Evolutionary conservation across 495 filamentous ascomycete species (phyloP).

Genomic region (Collariella sp.): DNA sequence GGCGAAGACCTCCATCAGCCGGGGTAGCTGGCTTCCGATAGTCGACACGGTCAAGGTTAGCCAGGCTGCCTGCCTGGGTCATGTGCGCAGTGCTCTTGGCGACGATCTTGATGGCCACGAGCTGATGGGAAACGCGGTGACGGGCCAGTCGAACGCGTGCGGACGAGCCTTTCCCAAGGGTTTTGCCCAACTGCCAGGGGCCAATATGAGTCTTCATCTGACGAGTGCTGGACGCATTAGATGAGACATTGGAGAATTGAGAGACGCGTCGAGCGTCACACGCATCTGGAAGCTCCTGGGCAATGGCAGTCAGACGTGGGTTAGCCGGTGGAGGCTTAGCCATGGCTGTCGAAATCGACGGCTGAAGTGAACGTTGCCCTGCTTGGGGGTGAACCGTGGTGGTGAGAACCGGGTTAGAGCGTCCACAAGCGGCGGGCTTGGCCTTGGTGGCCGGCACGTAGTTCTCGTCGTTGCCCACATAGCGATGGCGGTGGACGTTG

Average conservation of each 20-base stretch:
- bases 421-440: slow-evolving; percentile 8
- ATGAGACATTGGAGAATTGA: slow-evolving; percentile 60
- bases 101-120: slow-evolving; percentile 90
- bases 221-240: slow-evolving; percentile 37
- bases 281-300: slow-evolving; percentile 38
- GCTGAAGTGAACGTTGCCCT: not conserved
- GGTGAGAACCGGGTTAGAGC: slow-evolving; percentile 10
- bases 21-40: slow-evolving; percentile 31
- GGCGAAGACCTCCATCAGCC: slow-evolving; percentile 44
- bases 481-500: slow-evolving; percentile 10
- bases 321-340: slow-evolving; percentile 1
- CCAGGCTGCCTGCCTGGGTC: slow-evolving; percentile 67
- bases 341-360: not conserved
- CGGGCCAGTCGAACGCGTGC: slow-evolving; percentile 74
- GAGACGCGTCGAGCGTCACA: slow-evolving; percentile 58
- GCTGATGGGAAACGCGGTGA: slow-evolving; percentile 62
- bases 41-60: slow-evolving; percentile 53
- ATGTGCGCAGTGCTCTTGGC: slow-evolving; percentile 63
- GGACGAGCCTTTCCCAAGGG: slow-evolving; percentile 75
- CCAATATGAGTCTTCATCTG: slow-evolving; percentile 69
- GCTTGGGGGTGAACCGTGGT: not conserved
- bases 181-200: slow-evolving; percentile 84
- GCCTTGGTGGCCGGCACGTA: slow-evolving; percentile 14
- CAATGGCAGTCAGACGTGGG: slow-evolving; percentile 1
- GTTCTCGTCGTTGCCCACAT: slow-evolving; percentile 9